These are phyloP conservation scores for Diaporthe sp. DNA, from an alignment of 2,329 filamentous ascomycete species.

Conservation along the genomic window DNA sequence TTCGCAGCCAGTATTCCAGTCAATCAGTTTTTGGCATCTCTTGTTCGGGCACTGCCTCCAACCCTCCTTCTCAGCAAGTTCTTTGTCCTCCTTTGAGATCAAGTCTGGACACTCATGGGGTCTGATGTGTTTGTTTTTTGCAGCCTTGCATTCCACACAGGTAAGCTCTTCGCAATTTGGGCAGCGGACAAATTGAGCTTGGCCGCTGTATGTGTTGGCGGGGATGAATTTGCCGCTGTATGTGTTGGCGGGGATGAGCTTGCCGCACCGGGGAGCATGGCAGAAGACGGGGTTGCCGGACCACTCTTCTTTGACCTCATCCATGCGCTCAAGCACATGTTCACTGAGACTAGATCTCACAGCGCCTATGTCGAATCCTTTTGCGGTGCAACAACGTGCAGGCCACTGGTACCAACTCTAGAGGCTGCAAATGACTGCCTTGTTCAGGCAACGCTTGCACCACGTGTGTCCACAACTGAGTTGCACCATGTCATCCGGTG, in stretches of 20 bases:
- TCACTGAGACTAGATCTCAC: neutral
- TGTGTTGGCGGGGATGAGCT: neutral
- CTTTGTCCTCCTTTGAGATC: neutral
- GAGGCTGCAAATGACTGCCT: fast-evolving
- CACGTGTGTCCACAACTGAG: neutral
- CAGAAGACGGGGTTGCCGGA: neutral
- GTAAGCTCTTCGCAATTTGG: neutral
- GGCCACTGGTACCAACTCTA: neutral
- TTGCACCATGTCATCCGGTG: neutral
- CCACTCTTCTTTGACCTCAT: no score
- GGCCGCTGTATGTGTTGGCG: neutral
- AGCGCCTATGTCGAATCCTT: no score
- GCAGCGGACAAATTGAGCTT: neutral
- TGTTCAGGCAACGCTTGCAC: neutral
- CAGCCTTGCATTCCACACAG: neutral
- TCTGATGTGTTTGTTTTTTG: neutral
- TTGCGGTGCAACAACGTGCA: neutral
- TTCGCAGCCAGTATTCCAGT: no score
- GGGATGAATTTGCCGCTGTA: neutral
- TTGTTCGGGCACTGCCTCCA: conserved; percentile 1
- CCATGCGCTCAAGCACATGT: neutral
- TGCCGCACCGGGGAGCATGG: neutral
- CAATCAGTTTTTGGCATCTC: neutral
- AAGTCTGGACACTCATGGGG: neutral
- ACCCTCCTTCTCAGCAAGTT: neutral